Percentiles rank a stretch among this genome's conserved stretches.
Evolutionary conservation across 331 rosid species (phyloP).

Genomic region (Rhamnella rubrinervis): DNA sequence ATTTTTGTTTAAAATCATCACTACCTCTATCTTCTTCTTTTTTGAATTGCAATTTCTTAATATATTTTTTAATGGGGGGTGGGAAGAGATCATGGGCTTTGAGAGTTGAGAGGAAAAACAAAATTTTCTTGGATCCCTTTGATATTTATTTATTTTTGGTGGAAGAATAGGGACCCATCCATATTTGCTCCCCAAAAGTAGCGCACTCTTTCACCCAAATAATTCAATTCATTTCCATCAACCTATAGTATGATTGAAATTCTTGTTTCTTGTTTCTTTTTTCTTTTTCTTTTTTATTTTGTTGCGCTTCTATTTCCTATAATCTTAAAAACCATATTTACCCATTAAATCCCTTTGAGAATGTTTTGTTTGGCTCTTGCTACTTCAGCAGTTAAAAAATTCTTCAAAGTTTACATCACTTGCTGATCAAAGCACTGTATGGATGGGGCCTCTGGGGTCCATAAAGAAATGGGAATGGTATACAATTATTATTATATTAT

Average conservation of each 20-base stretch:
- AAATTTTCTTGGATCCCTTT: constrained; percentile 41
- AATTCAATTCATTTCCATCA: constrained; percentile 32
- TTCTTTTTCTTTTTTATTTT: not conserved
- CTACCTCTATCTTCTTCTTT: not conserved
- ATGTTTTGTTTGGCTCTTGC: not conserved
- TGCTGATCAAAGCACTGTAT: not conserved
- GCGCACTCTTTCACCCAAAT: constrained; percentile 53
- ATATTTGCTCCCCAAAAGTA: constrained; percentile 95
- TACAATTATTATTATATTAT: constrained; percentile 4
- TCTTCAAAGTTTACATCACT: not conserved
- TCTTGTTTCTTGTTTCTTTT: not conserved
- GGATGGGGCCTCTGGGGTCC: constrained; percentile 3
- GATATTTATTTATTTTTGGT: constrained; percentile 36
- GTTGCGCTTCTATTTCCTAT: not conserved
- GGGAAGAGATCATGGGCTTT: constrained; percentile 8
- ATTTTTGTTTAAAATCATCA: not conserved
- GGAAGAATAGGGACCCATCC: constrained; percentile 60
- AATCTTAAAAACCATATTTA: not conserved
- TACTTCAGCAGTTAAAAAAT: not conserved
- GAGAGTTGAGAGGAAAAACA: constrained; percentile 16
- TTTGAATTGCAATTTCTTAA: constrained; percentile 3
- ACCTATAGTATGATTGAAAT: not conserved
- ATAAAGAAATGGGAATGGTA: constrained; percentile 7
- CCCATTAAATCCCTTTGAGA: not conserved
- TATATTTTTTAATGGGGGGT: constrained; percentile 31